Conservation (phyloP, 2,329 filamentous ascomycete genomes). For the Aureobasidium sp. region DNA sequence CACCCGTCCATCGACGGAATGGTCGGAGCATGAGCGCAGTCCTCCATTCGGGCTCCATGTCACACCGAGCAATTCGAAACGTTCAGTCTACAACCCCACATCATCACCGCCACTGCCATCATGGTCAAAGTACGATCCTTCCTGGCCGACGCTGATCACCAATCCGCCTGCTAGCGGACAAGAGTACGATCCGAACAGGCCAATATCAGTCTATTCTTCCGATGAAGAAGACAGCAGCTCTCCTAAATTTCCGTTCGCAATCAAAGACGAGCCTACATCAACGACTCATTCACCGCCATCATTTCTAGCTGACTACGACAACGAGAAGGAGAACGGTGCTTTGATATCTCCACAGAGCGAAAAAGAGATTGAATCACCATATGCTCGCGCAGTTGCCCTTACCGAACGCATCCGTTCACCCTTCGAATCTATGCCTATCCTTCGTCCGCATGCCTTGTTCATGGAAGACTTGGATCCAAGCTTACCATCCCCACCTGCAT, state of each 20-base stretch:
- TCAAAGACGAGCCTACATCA: background rate
- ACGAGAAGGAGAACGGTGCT: background rate
- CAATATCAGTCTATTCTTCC: slow-evolving; percentile 7
- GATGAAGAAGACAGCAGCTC: slow-evolving; percentile 9
- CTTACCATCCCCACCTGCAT: background rate
- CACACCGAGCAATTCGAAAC: background rate
- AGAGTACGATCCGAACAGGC: slow-evolving; percentile 23
- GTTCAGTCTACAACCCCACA: background rate
- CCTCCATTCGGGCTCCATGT: slow-evolving; percentile 8
- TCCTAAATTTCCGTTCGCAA: slow-evolving; percentile 10
- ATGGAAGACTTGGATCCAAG: background rate
- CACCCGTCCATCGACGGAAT: slow-evolving; percentile 13
- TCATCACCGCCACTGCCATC: background rate
- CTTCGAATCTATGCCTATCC: slow-evolving; percentile 1
- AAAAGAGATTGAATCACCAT: background rate
- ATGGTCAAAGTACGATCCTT: slow-evolving; percentile 20
- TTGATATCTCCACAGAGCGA: background rate
- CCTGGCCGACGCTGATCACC: slow-evolving; percentile 16
- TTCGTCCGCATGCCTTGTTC: background rate
- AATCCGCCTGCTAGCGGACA: slow-evolving; percentile 9
- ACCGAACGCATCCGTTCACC: background rate
- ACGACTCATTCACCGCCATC: background rate
- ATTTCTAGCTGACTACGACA: background rate
- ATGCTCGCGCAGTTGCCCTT: background rate
- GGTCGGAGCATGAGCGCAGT: slow-evolving; percentile 1